phyloP scores from a whole-genome alignment of 2,329 filamentous ascomycete genomes.

The Exophiala aquamarina region DNA sequence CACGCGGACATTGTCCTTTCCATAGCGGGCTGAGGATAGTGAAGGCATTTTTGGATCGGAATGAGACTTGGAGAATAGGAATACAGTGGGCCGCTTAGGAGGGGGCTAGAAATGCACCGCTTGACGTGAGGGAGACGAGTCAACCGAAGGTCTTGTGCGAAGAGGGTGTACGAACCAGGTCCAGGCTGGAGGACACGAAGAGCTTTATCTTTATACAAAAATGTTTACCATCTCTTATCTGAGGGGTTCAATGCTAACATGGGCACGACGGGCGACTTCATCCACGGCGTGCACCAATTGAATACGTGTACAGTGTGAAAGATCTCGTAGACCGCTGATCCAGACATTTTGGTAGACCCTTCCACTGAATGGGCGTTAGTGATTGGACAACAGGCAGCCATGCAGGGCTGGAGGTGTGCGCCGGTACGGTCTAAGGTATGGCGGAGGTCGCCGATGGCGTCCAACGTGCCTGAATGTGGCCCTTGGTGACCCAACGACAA shows the following conservation, averaged over 20 bases:
- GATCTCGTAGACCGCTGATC: conserved; percentile 21
- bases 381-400: conserved; percentile 13
- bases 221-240: conserved; percentile 16
- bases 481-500: too few relatives aligned
- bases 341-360: not conserved
- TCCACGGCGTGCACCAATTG: conserved; percentile 18
- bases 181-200: not conserved
- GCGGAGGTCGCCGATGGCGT: conserved; percentile 22
- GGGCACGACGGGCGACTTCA: conserved; percentile 6
- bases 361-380: not conserved
- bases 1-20: conserved; percentile 94
- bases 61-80: too few relatives aligned
- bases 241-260: conserved; percentile 6
- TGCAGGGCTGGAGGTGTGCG: not conserved
- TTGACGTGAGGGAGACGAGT: too few relatives aligned
- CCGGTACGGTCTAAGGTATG: conserved; percentile 13
- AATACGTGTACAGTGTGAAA: conserved; percentile 6
- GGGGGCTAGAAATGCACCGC: not conserved
- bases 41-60: conserved; percentile 31
- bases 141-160: not conserved
- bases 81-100: not conserved
- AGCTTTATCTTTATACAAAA: conserved; percentile 5
- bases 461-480: not conserved
- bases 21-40: conserved; percentile 48
- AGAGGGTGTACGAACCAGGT: not conserved